phyloP scores from a whole-genome alignment of 306 rosid species.

The Vicia villosa region DNA sequence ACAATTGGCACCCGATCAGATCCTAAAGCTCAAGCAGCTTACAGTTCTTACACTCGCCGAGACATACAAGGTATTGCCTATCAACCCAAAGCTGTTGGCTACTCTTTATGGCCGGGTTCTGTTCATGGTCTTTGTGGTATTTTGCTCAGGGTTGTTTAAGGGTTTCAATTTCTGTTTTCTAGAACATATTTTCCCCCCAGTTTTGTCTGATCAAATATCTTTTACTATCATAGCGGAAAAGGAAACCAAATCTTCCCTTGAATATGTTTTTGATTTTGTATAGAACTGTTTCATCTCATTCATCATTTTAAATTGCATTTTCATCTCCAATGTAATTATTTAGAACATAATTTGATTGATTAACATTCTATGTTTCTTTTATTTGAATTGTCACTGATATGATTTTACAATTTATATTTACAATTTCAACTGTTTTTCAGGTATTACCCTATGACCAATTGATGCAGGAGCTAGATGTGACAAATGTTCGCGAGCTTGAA shows the following conservation, averaged over 20 bases:
- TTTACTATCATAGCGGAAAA: not conserved
- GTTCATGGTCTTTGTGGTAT: not conserved
- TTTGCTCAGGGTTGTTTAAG: slow-evolving; percentile 3
- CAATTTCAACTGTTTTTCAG: slow-evolving; percentile 36
- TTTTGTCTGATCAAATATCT: not conserved
- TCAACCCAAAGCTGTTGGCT: not conserved
- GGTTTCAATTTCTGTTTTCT: slow-evolving; percentile 1
- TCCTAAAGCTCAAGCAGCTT: slow-evolving; percentile 88
- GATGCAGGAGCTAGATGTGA: slow-evolving; percentile 89
- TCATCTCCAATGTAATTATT: slow-evolving; percentile 7
- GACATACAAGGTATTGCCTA: slow-evolving; percentile 67
- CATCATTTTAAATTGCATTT: slow-evolving; percentile 11
- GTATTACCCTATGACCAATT: slow-evolving; percentile 84
- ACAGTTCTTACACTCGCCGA: slow-evolving; percentile 98
- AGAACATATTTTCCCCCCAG: not conserved
- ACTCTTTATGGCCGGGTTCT: not conserved
- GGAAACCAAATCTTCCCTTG: not conserved
- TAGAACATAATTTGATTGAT: slow-evolving; percentile 3
- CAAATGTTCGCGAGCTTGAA: slow-evolving; percentile 84
- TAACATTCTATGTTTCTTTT: slow-evolving; percentile 5
- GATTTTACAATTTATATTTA: slow-evolving; percentile 9
- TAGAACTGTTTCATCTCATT: slow-evolving; percentile 16
- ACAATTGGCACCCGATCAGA: slow-evolving; percentile 73
- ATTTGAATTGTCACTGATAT: slow-evolving; percentile 2
- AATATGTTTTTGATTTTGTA: slow-evolving; percentile 11